Evolutionary conservation across 1,284 basidiomycete genomes (phyloP).

Genomic region (Cystobasidium sp.): DNA sequence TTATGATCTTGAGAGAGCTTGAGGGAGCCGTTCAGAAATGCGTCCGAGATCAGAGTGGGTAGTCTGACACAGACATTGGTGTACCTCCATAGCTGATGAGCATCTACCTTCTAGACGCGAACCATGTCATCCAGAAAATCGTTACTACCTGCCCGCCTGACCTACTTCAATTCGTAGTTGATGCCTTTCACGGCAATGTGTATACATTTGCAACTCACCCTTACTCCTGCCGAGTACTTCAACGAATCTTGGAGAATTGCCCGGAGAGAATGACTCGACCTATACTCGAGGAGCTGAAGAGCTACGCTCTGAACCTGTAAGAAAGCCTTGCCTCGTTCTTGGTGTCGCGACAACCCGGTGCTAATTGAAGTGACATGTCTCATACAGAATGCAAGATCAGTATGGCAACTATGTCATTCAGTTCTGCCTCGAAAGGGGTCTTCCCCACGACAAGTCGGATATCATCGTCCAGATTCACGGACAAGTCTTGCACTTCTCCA

Average conservation of each 20-base stretch:
- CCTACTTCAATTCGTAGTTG: constrained; percentile 72
- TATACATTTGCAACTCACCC: constrained; percentile 83
- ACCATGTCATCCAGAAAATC: constrained; percentile 77
- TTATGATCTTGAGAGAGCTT: constrained; percentile 75
- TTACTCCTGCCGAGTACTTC: constrained; percentile 93
- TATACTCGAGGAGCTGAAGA: constrained; percentile 83
- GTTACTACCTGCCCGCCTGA: constrained; percentile 78
- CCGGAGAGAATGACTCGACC: constrained; percentile 70
- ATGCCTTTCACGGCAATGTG: constrained; percentile 80
- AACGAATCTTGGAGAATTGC: constrained; percentile 87
- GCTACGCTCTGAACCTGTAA: constrained; percentile 66
- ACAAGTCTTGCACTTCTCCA: constrained; percentile 69
- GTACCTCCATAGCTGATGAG: constrained; percentile 15
- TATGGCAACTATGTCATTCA: constrained; percentile 64
- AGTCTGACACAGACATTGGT: constrained; percentile 50
- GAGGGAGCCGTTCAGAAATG: constrained; percentile 81
- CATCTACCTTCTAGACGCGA: constrained; percentile 20
- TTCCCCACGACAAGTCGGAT: constrained; percentile 68
- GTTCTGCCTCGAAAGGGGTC: constrained; percentile 84
- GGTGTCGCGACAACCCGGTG: neutral
- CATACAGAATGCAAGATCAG: constrained; percentile 57
- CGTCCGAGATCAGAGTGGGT: constrained; percentile 71
- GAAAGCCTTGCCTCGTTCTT: neutral
- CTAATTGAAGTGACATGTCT: neutral
- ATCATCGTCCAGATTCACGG: constrained; percentile 77